A percentile compares a stretch with the other conserved stretches of the same genome.
phyloP scores from a whole-genome alignment of 768 basidiomycete genomes.

The Hirschioporus abietinus region DNA sequence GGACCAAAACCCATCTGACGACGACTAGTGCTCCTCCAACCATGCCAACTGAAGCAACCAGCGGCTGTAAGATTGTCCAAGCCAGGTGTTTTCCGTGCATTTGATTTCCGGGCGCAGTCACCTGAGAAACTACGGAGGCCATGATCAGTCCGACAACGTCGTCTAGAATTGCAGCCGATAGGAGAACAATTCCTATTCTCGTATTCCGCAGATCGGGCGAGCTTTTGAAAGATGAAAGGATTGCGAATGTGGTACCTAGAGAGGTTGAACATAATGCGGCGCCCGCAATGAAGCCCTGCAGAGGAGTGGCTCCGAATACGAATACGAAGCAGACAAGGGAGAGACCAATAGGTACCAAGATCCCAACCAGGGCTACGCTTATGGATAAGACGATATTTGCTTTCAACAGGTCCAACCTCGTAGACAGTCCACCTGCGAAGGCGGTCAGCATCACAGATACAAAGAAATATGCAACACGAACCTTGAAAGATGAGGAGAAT shows the following conservation, averaged over 20 bases:
- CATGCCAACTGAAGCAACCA: conserved; percentile 51
- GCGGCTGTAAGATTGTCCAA: conserved; percentile 43
- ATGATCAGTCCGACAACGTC: conserved; percentile 60
- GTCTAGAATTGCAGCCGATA: conserved; percentile 60
- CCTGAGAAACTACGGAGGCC: conserved; percentile 43
- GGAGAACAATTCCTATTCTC: conserved; percentile 49
- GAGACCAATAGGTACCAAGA: conserved; percentile 44
- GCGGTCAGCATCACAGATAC: background rate
- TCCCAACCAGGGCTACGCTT: conserved; percentile 45
- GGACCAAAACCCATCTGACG: conserved; percentile 23
- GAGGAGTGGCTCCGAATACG: conserved; percentile 33
- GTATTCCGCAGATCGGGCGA: conserved; percentile 38
- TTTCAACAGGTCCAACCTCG: conserved; percentile 40
- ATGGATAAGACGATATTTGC: conserved; percentile 43
- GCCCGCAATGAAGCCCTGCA: conserved; percentile 57
- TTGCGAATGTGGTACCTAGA: conserved; percentile 60
- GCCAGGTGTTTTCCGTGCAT: conserved; percentile 17
- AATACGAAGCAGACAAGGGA: conserved; percentile 40
- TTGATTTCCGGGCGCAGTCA: conserved; percentile 24
- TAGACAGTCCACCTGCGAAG: conserved; percentile 46
- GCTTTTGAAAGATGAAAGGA: conserved; percentile 31
- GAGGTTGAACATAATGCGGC: conserved; percentile 59
- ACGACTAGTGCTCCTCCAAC: conserved; percentile 33
- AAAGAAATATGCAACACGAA: conserved; percentile 11
- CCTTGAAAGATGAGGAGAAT: conserved; percentile 51